Evolutionary conservation across 352 stramenopile genomes (phyloP), one percentile per base, ranked within the genome.

Genomic region (Globisporangium orthogonon): DNA sequence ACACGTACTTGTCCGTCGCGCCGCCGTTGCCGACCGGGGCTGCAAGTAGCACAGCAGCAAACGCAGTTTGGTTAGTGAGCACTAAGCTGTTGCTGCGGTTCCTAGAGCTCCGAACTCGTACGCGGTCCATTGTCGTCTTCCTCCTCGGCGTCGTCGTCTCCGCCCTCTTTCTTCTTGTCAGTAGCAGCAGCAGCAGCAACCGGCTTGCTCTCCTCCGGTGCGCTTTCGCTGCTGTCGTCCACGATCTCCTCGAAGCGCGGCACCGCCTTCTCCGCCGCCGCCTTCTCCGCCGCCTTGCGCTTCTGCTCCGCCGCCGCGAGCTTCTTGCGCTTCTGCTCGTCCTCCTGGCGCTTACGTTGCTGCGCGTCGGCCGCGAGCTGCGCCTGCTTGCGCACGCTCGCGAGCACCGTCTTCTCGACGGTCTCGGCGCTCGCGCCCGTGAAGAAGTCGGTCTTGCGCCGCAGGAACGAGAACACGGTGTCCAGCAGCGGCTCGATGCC

Each of bases 371-470:
- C 84, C 13, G 81, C 82, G 30, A 97, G 57, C 50, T 83, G 72
- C 48, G 81, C 86, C 69, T 99, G 95, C 73, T 98, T 98, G 58
- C 91, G 72, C 33, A 98, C 70, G 9, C 96, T 86, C 51, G 91
- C 74, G 54, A 98, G 76, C 14, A 98, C 85, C 43, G 74, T 94
- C 40, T 86, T 66, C 63, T 97, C 87, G 44, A 95, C 68, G 56
- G 86, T 58, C 41, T 83, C 66, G 18, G 82, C 61, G n/a, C 68
- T 61, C 49, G 92, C 94, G 10, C 96, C 97, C 7, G 93, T 79
- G 71, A 98, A 99, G 66, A 99, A 99, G 78, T 99, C 97, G 17
- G 97, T 99, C 76, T 99, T 99, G 54, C 97, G 94, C 28, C 97
- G 85, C 59, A 99, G 71, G 69, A 99, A 99, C 1, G 94, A 98